These are phyloP conservation scores for Lecanicillium sp. DNA, from an alignment of 2,329 filamentous ascomycete genomes.

Conservation along the genomic window DNA sequence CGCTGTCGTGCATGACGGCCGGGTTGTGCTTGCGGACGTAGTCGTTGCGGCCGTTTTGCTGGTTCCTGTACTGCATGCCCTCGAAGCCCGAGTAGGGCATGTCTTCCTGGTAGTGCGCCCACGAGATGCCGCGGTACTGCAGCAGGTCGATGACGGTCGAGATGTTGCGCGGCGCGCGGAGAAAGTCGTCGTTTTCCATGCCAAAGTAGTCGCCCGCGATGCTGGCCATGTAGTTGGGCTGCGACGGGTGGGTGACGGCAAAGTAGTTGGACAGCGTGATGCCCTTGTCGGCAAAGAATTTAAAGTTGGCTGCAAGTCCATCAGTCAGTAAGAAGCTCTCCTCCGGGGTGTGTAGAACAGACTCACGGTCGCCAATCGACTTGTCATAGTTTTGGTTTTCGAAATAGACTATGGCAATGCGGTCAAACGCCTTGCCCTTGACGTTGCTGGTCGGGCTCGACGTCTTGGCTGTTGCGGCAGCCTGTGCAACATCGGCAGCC, in stretches of 20 bases:
- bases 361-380: slow-evolving; percentile 52
- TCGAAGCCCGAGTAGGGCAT: slow-evolving; percentile 68
- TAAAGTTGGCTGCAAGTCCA: slow-evolving; percentile 16
- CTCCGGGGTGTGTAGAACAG: background rate
- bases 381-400: slow-evolving; percentile 67
- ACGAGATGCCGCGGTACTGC: slow-evolving; percentile 54
- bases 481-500: slow-evolving; percentile 40
- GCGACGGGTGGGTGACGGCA: slow-evolving; percentile 61
- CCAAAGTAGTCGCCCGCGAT: slow-evolving; percentile 67
- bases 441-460: slow-evolving; percentile 54
- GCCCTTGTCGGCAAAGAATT: slow-evolving; percentile 20
- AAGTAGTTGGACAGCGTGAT: slow-evolving; percentile 31
- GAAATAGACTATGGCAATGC: slow-evolving; percentile 65
- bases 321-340: background rate
- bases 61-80: slow-evolving; percentile 55
- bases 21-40: slow-evolving; percentile 81
- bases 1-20: slow-evolving; percentile 55
- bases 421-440: slow-evolving; percentile 63
- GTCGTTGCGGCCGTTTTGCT: slow-evolving; percentile 56
- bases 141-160: slow-evolving; percentile 62
- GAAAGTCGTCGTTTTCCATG: slow-evolving; percentile 60
- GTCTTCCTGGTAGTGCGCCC: slow-evolving; percentile 70
- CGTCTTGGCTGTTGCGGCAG: slow-evolving; percentile 52
- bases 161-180: slow-evolving; percentile 48
- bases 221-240: slow-evolving; percentile 68